Evolutionary conservation across 129 eudicot species (phyloP).

Genomic region (Flaveria sonorensis): DNA sequence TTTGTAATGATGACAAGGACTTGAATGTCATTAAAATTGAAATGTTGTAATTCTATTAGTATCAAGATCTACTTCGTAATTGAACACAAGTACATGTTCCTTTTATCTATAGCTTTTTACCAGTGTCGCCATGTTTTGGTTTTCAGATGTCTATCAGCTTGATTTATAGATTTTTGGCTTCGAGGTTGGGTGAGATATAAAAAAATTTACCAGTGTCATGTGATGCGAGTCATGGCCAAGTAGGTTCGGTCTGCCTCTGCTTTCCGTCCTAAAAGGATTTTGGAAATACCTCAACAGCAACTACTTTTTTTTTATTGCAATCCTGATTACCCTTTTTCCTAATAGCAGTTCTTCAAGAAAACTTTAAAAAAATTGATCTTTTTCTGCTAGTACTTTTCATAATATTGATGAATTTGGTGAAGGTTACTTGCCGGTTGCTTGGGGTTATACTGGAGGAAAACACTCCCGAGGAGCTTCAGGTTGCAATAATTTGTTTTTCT

Average conservation of each 20-base stretch:
- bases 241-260: background rate
- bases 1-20: background rate
- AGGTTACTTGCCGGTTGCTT: constrained; percentile 89
- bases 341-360: background rate
- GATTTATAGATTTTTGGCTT: background rate
- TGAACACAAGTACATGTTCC: background rate
- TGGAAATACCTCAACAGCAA: background rate
- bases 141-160: background rate
- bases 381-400: background rate
- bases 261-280: no score
- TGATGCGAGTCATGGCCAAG: background rate
- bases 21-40: background rate
- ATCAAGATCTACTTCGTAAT: background rate
- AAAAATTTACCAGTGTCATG: background rate
- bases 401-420: constrained; percentile 3
- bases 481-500: constrained; percentile 9
- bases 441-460: constrained; percentile 87
- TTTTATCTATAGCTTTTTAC: background rate
- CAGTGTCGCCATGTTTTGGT: background rate
- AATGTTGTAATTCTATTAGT: background rate
- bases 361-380: background rate
- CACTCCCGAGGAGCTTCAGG: constrained; percentile 93
- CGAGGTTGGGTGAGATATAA: background rate
- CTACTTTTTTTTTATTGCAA: background rate
- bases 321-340: background rate